Base-by-base conservation (phyloP, 129 eudicot species). In the Dittrichia graveolens region DNA sequence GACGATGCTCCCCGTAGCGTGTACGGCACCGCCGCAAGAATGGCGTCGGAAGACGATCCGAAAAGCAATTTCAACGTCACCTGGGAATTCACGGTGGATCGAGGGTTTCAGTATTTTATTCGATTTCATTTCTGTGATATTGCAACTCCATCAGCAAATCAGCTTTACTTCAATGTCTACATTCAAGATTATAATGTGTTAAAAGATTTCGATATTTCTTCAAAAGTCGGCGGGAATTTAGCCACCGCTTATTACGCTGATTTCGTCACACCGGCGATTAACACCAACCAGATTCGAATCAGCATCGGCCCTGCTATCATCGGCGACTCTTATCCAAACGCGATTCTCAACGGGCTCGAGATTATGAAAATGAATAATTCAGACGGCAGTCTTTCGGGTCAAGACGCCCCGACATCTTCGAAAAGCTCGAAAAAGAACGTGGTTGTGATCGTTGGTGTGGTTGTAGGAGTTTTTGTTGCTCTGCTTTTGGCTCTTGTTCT, bases 91-190 rank as follows among this genome's bases (percentile, higher is more conserved):
- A 58, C 65, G 6, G 91, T 92, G 61, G 96, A 92, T 46, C 82
- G 74, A 1, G 93, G 91, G 24, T 92, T 84, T 75, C 89, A 66
- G 68, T 89, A 92, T 53, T 50, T 92, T 3, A 43, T 92, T 42
- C 85, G 97, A 65, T 65, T 92, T 38, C 97, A 92, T 77, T 92
- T 85, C 49, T 92, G 97, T 38, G 97, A 92, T 65, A 84, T 92
- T 0, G 96, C 83, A 75, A 88, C 94, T 40, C 5, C 16, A 0
- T 3, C 85, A 5, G 19, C 86, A 0, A 70, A 81, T 40, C n/a
- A 49, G 19, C 89, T 92, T 43, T 75, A 84, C 69, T 92, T 92
- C 50, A 78, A 89, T 71, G 88, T 92, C 13, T 92, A 73, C 72
- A 43, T 89, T 16, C 79, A 82, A 39, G 71, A 87, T 4, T 58